A percentile compares a stretch with the other conserved stretches of the same genome.
phyloP scores from a whole-genome alignment of 148 eudicot species.

The Camellia japonica region DNA sequence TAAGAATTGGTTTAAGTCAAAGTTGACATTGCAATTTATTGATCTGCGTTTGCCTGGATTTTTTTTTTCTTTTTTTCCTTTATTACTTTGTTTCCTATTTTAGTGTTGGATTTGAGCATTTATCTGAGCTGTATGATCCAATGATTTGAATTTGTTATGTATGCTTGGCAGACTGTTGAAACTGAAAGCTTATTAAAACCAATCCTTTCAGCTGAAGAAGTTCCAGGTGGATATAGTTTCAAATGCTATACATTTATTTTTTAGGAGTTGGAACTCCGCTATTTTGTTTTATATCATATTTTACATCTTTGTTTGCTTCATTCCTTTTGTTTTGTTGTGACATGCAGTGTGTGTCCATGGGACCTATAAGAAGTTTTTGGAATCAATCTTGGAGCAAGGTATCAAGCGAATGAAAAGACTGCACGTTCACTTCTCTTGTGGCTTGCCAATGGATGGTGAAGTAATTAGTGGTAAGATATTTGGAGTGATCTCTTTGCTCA shows the following conservation, averaged over 20 bases:
- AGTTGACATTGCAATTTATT: too few relatives aligned
- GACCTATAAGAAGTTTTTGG: constrained; percentile 67
- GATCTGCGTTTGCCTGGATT: too few relatives aligned
- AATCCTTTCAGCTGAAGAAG: constrained; percentile 79
- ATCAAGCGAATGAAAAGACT: constrained; percentile 82
- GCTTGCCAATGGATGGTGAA: constrained; percentile 84
- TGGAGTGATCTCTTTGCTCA: neutral
- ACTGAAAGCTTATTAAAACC: constrained; percentile 84
- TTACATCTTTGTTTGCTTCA: neutral
- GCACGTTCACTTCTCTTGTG: constrained; percentile 86
- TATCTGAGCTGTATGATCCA: neutral
- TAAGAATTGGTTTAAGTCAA: too few relatives aligned
- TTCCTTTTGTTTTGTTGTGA: constrained; percentile 12
- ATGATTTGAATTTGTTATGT: constrained; percentile 9
- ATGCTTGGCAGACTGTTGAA: constrained; percentile 56
- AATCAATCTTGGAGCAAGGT: constrained; percentile 72
- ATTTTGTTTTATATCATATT: constrained; percentile 11
- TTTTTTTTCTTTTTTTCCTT: neutral
- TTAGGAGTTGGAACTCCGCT: neutral
- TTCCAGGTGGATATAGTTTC: constrained; percentile 47
- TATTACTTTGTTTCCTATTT: neutral
- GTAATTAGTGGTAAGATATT: constrained; percentile 74
- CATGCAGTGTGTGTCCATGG: constrained; percentile 86
- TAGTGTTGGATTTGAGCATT: neutral
- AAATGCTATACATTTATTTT: neutral